These are phyloP conservation scores for Gleditsia sinensis DNA, from an alignment of 306 rosid species.

Conservation along the genomic window DNA sequence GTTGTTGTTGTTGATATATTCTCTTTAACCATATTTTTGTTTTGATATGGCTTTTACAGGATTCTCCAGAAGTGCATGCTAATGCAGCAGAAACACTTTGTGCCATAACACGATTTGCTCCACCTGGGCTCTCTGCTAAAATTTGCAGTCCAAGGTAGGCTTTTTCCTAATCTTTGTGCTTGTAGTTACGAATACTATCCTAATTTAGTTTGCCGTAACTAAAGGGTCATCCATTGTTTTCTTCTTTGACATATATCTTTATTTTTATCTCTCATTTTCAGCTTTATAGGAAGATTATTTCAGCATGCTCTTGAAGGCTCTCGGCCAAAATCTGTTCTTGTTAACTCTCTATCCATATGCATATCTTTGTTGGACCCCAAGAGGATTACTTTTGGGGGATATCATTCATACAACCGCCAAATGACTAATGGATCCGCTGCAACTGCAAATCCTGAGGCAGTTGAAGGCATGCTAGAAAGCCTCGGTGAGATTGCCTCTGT, in stretches of 20 bases:
- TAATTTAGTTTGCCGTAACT: constrained; percentile 1
- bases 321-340: constrained; percentile 91
- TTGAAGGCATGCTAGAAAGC: constrained; percentile 98
- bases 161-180: not conserved
- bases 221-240: constrained; percentile 7
- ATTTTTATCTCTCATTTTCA: constrained; percentile 41
- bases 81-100: constrained; percentile 97
- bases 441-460: constrained; percentile 85
- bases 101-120: constrained; percentile 94
- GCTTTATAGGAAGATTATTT: constrained; percentile 91
- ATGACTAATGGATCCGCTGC: constrained; percentile 58
- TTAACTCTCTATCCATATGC: constrained; percentile 89
- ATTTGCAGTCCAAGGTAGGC: constrained; percentile 84
- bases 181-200: not conserved
- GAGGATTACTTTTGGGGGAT: constrained; percentile 69
- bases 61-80: constrained; percentile 93
- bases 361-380: constrained; percentile 95
- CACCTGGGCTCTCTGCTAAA: constrained; percentile 82
- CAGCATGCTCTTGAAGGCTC: constrained; percentile 89
- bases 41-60: constrained; percentile 56
- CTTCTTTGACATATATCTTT: constrained; percentile 1
- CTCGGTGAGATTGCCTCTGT: constrained; percentile 55
- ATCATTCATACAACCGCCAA: constrained; percentile 75
- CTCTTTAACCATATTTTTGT: constrained; percentile 19
- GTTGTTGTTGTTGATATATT: not conserved